Evolutionary conservation across 768 basidiomycete species (phyloP).

Genomic region (Pisolithus marmoratus): DNA sequence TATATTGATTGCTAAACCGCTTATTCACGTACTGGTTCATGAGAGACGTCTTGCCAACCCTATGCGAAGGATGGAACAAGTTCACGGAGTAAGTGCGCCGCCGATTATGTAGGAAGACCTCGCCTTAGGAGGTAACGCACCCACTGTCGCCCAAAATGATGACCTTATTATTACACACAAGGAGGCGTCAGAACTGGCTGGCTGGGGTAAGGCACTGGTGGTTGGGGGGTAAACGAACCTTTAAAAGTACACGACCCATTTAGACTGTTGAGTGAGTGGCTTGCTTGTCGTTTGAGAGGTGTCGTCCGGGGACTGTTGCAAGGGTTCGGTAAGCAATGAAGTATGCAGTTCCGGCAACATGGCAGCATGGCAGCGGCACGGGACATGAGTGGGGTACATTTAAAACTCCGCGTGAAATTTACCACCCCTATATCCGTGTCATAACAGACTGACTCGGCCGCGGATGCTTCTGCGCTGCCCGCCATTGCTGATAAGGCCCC

Average conservation of each 20-base stretch:
- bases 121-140: slow-evolving; percentile 40
- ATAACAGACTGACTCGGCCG: neutral
- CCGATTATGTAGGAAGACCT: slow-evolving; percentile 7
- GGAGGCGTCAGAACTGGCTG: neutral
- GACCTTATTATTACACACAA: slow-evolving; percentile 58
- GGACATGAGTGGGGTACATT: slow-evolving; percentile 3
- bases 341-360: too few species aligned
- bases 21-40: slow-evolving; percentile 99
- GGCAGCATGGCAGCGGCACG: too few species aligned
- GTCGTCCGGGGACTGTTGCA: too few species aligned
- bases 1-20: slow-evolving; percentile 99
- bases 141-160: slow-evolving; percentile 99
- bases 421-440: neutral
- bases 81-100: neutral
- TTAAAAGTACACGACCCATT: slow-evolving; percentile 86
- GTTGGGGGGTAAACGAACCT: slow-evolving; percentile 44
- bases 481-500: neutral
- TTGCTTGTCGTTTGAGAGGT: neutral
- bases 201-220: neutral
- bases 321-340: too few species aligned
- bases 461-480: neutral
- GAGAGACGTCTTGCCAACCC: slow-evolving; percentile 98
- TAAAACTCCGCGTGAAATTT: slow-evolving; percentile 23
- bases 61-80: slow-evolving; percentile 21
- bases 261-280: slow-evolving; percentile 4